Evolutionary conservation across 495 filamentous ascomycete genomes (phyloP), one percentile per base, ranked within the genome.

Genomic region (Penicillium egyptiacum): DNA sequence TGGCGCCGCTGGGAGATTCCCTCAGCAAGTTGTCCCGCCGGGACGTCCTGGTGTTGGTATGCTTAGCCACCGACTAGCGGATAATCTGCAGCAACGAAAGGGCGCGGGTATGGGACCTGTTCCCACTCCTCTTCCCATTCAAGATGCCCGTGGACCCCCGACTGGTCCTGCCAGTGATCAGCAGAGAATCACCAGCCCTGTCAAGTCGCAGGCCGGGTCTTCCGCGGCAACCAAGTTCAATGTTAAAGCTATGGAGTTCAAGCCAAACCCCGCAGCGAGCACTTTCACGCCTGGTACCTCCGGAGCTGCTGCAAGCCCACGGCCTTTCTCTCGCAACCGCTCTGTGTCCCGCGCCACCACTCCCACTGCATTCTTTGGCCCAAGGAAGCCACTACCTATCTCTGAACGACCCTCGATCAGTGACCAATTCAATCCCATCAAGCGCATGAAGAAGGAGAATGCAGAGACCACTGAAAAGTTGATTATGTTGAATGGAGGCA

Each of bases 181-280:
- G 48, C 57, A 71, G 26, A 58, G 65, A 25, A 56, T 79, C n/a
- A 68, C 73, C 12, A 78, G 73, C 63, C 75, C 79, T 40, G 71
- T 64, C 25, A 76, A 78, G 63, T 50, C 73, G n/a, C 80, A 79
- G 31, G 79, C 80, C 2, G 75, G 72, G 0, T 80, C 79, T 28
- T 75, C 79, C 51, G 74, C 80, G 43, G 81, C 83, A 10, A 79
- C 79, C 25, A 88, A 90, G 68, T 83, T 96, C 74, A 95, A 96
- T 61, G 90, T 89, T 2, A 86, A 84, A 48, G 92, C 88, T 30
- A 80, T 85, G 63, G 91, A 95, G 64, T 96, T 96, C 73, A 84
- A 86, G 60, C 91, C 91, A 4, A 92, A 86, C 63, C 84, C 90
- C 9, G 85, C 87, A 39, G 91, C 91, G 4, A 85, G 78, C 43